Conservation (phyloP, 208 protist genomes). For the Trypanosoma mega region DNA sequence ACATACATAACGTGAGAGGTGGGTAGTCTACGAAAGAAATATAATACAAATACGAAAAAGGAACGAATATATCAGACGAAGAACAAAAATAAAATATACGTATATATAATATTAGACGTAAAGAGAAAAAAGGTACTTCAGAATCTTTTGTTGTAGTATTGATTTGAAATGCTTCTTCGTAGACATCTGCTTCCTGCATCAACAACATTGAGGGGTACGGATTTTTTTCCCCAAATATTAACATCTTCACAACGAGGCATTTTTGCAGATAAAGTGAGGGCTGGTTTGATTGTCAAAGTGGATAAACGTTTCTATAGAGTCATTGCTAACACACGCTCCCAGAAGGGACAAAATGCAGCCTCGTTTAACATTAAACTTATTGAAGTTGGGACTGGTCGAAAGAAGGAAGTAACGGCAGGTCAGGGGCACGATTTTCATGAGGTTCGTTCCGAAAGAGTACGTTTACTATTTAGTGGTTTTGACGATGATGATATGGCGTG, state of each 20-base stretch:
- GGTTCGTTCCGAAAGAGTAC: conserved; percentile 73
- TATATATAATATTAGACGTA: no score
- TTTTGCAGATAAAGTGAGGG: conserved; percentile 84
- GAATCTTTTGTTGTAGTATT: no score
- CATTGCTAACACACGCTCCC: conserved; percentile 76
- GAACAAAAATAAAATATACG: no score
- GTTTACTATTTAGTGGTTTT: conserved; percentile 88
- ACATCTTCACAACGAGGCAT: conserved; percentile 44
- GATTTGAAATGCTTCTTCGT: background rate
- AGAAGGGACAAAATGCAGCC: conserved; percentile 90
- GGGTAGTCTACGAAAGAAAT: no score
- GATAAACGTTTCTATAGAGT: conserved; percentile 83
- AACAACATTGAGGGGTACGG: background rate
- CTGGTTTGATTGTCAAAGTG: conserved; percentile 80
- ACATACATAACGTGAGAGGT: no score
- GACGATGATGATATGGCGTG: conserved; percentile 89
- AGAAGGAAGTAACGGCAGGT: conserved; percentile 83
- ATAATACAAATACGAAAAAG: no score
- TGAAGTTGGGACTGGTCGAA: conserved; percentile 71
- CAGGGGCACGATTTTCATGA: conserved; percentile 87
- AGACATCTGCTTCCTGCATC: background rate
- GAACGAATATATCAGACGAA: no score
- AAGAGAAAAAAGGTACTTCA: no score
- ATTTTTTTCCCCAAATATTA: conserved; percentile 6
- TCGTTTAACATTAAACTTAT: conserved; percentile 87